Evolutionary conservation across 148 eudicot species (phyloP), one percentile per base, ranked within the genome.

Genomic region (Camellia granthamiana): DNA sequence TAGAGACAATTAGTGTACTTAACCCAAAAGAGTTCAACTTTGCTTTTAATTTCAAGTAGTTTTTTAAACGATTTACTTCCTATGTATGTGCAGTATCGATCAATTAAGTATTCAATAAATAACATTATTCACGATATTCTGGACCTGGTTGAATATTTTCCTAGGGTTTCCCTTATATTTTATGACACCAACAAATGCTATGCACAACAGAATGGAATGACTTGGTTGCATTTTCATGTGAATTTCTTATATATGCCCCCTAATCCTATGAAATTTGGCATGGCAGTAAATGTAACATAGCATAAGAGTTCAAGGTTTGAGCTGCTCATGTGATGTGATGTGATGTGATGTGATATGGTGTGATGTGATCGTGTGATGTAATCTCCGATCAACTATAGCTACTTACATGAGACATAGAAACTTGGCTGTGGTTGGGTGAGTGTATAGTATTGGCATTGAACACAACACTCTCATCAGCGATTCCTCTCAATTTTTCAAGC

Each of bases 401-500:
- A 82, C 86, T 86, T 85, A 89, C 93, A 47, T 75, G 87, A 30
- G 69, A 77, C 55, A 84, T 5, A 21, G 88, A 84, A 76, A 80
- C 81, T 73, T 85, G 89, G 81, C 87, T 86, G 6, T 72, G 64
- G 56, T 80, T 65, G 69, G 83, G 81, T 44, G 86, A 81, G 16
- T 76, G 42, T 30, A 43, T 68, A 30, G 38, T 30, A 64, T 63
- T 66, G 41, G 84, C 71, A 56, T 78, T 81, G 13, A 21, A 81
- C 13, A 75, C 56, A 70, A 85, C 55, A 58, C 78, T 87, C 43
- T 88, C 92, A 55, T 92, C 94, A 0, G 90, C 94, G 30, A 88
- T 72, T 51, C 75, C 83, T 82, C 93, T 86, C 70, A 95, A 78
- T 69, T 83, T 89, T 62, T 87, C 79, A 64, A 95, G 88, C 72